A percentile compares a stretch with the other conserved stretches of the same genome.
These are phyloP conservation scores for Flagelloscypha sp. DNA, from an alignment of 768 basidiomycete species.

Conservation along the genomic window DNA sequence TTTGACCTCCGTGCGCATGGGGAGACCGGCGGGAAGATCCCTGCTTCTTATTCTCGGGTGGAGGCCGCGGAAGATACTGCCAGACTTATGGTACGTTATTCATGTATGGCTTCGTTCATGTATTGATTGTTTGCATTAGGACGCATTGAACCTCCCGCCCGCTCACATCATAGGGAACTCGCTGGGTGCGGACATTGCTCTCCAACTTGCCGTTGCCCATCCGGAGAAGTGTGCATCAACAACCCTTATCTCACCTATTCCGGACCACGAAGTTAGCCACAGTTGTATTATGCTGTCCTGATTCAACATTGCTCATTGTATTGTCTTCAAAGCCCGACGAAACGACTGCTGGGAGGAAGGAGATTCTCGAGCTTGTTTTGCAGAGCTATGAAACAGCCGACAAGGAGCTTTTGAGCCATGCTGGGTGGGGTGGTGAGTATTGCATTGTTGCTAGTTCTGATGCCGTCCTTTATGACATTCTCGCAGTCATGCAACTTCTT, in stretches of 20 bases:
- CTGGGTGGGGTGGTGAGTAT: slow-evolving; percentile 16
- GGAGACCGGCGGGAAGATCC: slow-evolving; percentile 15
- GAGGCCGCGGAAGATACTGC: slow-evolving; percentile 21
- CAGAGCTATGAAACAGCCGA: slow-evolving; percentile 6
- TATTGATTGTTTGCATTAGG: slow-evolving; percentile 14
- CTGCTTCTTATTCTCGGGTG: slow-evolving; percentile 11
- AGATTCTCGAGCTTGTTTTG: slow-evolving; percentile 20
- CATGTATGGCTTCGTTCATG: not conserved
- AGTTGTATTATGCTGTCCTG: not conserved
- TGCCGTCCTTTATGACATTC: slow-evolving; percentile 6
- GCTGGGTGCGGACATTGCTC: slow-evolving; percentile 25
- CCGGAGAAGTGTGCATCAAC: slow-evolving; percentile 26
- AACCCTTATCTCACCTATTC: slow-evolving; percentile 28
- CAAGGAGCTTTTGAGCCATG: slow-evolving; percentile 17
- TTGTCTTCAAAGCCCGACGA: slow-evolving; percentile 19
- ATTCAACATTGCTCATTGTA: not conserved
- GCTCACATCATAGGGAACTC: slow-evolving; percentile 34
- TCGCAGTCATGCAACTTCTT: slow-evolving; percentile 19
- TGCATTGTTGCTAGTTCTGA: too few relatives aligned
- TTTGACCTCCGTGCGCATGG: slow-evolving; percentile 21
- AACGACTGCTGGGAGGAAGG: slow-evolving; percentile 24
- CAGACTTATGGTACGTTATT: slow-evolving; percentile 19
- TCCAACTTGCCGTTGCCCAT: slow-evolving; percentile 24
- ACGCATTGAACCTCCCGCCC: slow-evolving; percentile 25
- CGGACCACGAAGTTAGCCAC: slow-evolving; percentile 23